Conservation (phyloP, 805 yeast species). For the Kodamaea kaohsiungensis region DNA sequence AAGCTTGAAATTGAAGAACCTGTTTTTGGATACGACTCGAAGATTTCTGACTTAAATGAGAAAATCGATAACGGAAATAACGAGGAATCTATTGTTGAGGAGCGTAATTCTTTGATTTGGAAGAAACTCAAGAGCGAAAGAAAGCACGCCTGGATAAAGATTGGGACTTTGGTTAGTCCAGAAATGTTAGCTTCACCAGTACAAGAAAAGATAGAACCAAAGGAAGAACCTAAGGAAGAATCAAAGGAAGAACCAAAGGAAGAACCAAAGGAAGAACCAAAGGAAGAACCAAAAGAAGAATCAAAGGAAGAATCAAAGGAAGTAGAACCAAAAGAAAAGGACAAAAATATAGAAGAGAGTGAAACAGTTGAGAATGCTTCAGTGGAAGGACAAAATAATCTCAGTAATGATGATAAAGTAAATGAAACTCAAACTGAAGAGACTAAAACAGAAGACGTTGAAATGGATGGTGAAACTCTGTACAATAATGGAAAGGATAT, state of each 20-base stretch:
- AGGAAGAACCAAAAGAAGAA: neutral
- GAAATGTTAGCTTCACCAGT: conserved; percentile 11
- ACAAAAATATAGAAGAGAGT: too few relatives aligned
- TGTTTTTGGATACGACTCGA: conserved; percentile 9
- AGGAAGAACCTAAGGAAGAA: conserved; percentile 12
- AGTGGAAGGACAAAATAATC: neutral
- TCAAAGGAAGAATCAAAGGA: neutral
- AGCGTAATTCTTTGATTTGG: conserved; percentile 35
- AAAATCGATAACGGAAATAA: conserved; percentile 8
- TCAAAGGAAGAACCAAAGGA: conserved; percentile 10
- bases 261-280: conserved; percentile 4
- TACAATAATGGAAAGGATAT: neutral
- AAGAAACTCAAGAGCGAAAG: conserved; percentile 27
- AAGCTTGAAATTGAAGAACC: conserved; percentile 12
- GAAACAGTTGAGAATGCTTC: too few relatives aligned
- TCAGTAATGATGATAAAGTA: neutral
- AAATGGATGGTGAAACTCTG: neutral
- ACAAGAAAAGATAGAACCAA: neutral
- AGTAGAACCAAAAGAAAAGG: too few relatives aligned
- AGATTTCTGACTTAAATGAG: conserved; percentile 14
- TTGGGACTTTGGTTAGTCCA: conserved; percentile 18
- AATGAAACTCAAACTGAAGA: conserved; percentile 5
- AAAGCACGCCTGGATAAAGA: conserved; percentile 25
- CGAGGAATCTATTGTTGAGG: conserved; percentile 21
- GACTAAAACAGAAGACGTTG: conserved; percentile 13